Percentiles rank a stretch among this genome's conserved stretches.
phyloP scores from a whole-genome alignment of 1,139 yeast genomes.

The Debaryomyces subglobosus region DNA sequence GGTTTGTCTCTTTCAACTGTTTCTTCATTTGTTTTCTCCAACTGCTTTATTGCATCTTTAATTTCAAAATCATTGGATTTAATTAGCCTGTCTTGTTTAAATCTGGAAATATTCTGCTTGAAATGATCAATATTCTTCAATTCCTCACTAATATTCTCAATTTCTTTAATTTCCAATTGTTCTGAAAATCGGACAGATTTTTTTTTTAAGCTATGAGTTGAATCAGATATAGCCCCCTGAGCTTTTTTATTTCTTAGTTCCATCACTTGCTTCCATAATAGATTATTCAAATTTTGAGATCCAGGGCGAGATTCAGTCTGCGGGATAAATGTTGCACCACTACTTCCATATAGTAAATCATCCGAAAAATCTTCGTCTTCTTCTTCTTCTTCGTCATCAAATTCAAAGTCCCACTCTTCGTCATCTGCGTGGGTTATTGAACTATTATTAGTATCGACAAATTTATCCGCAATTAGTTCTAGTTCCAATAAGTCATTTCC shows the following conservation, averaged over 20 bases:
- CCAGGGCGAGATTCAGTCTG: not conserved
- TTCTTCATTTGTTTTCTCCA: constrained; percentile 6
- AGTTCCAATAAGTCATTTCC: constrained; percentile 37
- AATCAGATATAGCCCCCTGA: not conserved
- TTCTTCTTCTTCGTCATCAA: constrained; percentile 31
- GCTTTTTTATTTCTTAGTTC: constrained; percentile 22
- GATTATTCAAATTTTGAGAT: constrained; percentile 16
- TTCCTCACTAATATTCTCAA: constrained; percentile 59
- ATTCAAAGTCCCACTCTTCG: constrained; percentile 41
- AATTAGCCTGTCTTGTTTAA: constrained; percentile 25
- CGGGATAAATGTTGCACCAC: constrained; percentile 18
- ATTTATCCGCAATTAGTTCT: constrained; percentile 55
- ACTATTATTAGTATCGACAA: constrained; percentile 40
- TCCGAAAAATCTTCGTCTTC: constrained; percentile 33
- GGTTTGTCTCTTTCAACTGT: constrained; percentile 4
- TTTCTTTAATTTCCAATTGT: constrained; percentile 56
- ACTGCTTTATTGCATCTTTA: not conserved
- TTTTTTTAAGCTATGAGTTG: constrained; percentile 9
- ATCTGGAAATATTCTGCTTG: constrained; percentile 24
- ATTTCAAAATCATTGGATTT: not conserved
- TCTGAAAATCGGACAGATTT: constrained; percentile 59
- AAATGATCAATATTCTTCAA: constrained; percentile 34
- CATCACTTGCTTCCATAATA: constrained; percentile 36
- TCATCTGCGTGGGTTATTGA: constrained; percentile 40
- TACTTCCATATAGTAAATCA: constrained; percentile 26